Conservation (phyloP, 2,329 filamentous ascomycete species). For the Neofusicoccum ribis region DNA sequence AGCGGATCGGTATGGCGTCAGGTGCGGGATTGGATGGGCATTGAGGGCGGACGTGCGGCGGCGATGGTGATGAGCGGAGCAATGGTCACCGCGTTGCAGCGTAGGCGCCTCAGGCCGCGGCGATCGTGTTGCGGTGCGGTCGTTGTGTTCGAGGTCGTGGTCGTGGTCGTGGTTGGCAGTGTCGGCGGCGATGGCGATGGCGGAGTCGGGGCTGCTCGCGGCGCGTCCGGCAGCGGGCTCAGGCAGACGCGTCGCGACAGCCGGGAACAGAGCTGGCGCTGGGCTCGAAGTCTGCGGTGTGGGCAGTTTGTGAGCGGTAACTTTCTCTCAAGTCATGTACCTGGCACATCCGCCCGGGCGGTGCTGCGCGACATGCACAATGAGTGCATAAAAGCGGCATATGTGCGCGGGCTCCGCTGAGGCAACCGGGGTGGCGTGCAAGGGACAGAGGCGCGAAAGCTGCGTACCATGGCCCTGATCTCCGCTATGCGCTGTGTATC, state of each 20-base stretch:
- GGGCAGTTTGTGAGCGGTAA: neutral
- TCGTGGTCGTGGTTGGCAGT: neutral
- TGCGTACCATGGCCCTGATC: slow-evolving; percentile 15
- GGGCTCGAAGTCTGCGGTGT: slow-evolving; percentile 9
- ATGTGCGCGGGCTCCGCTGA: neutral
- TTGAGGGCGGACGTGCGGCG: slow-evolving; percentile 7
- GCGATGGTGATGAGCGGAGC: neutral
- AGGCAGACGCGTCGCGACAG: slow-evolving; percentile 15
- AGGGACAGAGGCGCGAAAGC: neutral
- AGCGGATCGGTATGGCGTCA: slow-evolving; percentile 12
- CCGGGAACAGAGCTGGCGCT: neutral
- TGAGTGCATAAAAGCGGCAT: slow-evolving; percentile 12
- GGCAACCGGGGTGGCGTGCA: neutral
- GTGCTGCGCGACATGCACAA: neutral
- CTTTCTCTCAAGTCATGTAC: slow-evolving; percentile 3
- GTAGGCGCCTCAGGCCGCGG: neutral
- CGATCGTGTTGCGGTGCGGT: neutral
- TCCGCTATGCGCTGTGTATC: slow-evolving; percentile 16
- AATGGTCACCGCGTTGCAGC: neutral
- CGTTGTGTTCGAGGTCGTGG: neutral
- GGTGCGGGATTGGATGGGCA: slow-evolving; percentile 8
- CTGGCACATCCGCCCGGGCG: neutral
- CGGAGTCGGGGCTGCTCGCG: neutral
- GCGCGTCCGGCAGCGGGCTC: neutral
- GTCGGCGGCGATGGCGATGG: neutral